Conservation (phyloP, 2,329 filamentous ascomycete species). For the Aureobasidium sp. region DNA sequence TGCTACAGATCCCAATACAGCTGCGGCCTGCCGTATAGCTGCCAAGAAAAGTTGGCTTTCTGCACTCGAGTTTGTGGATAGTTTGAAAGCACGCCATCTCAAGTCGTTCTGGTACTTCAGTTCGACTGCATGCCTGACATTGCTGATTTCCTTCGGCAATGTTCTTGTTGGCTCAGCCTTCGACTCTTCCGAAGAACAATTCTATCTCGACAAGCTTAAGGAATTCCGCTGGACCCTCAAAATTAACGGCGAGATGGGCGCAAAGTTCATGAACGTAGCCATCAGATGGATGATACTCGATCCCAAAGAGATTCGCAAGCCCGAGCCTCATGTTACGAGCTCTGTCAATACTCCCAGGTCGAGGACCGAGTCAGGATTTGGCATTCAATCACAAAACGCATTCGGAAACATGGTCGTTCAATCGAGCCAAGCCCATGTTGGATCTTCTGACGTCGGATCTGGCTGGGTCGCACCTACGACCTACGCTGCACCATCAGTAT, state of each 20-base stretch:
- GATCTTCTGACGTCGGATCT: not conserved
- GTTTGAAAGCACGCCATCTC: slow-evolving; percentile 38
- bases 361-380: not conserved
- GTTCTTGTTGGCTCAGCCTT: slow-evolving; percentile 32
- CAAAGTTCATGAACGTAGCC: slow-evolving; percentile 37
- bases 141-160: slow-evolving; percentile 37
- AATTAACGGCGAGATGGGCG: slow-evolving; percentile 35
- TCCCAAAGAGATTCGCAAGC: slow-evolving; percentile 1
- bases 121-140: slow-evolving; percentile 36
- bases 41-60: slow-evolving; percentile 37
- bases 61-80: slow-evolving; percentile 40
- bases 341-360: not conserved
- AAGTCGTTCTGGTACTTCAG: slow-evolving; percentile 43
- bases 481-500: not conserved
- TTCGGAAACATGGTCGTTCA: not conserved
- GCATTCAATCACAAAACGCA: not conserved
- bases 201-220: slow-evolving; percentile 32
- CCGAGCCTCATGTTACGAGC: not conserved
- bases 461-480: not conserved
- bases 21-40: slow-evolving; percentile 36
- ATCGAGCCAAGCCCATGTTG: not conserved
- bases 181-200: slow-evolving; percentile 28
- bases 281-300: slow-evolving; percentile 18
- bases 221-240: slow-evolving; percentile 38
- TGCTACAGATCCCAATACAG: slow-evolving; percentile 25